phyloP scores from a whole-genome alignment of 2,329 filamentous ascomycete genomes.

The Alternaria brassicicola region DNA sequence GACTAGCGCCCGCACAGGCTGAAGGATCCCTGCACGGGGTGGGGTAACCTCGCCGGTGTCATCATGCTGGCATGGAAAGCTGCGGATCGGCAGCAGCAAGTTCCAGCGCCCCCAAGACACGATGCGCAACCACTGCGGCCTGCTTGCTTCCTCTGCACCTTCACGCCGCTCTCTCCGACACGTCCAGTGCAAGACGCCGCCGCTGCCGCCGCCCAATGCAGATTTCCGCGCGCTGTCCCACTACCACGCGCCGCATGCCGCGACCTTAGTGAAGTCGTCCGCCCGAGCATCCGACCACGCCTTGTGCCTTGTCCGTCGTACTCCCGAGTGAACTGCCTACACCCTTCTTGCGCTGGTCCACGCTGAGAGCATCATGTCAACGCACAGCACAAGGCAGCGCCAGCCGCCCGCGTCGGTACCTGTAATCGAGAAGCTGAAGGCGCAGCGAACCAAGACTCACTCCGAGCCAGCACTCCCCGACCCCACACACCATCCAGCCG shows the following conservation, averaged over 20 bases:
- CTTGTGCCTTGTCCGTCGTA: slow-evolving; percentile 7
- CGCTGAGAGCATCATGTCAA: slow-evolving; percentile 31
- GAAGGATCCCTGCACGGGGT: slow-evolving; percentile 15
- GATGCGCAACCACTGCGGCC: slow-evolving; percentile 16
- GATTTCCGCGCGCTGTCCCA: slow-evolving; percentile 9
- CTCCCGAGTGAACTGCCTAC: slow-evolving; percentile 1
- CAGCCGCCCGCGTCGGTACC: slow-evolving; percentile 37
- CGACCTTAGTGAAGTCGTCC: slow-evolving; percentile 14
- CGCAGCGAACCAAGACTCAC: slow-evolving; percentile 18
- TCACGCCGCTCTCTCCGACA: neutral
- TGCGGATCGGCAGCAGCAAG: slow-evolving; percentile 20
- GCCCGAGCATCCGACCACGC: slow-evolving; percentile 18
- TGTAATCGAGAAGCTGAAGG: slow-evolving; percentile 21
- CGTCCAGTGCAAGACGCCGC: neutral
- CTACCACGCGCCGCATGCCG: slow-evolving; percentile 8
- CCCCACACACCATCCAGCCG: slow-evolving; percentile 39
- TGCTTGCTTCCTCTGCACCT: slow-evolving; percentile 1
- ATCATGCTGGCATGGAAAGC: slow-evolving; percentile 20
- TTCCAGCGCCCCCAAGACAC: slow-evolving; percentile 14
- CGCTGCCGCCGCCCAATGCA: too few species aligned
- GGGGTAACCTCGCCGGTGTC: slow-evolving; percentile 14
- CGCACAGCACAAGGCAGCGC: slow-evolving; percentile 41
- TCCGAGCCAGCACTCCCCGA: slow-evolving; percentile 5
- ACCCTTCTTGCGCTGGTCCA: slow-evolving; percentile 2
- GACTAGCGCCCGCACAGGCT: slow-evolving; percentile 10